phyloP scores from a whole-genome alignment of 106 monocot species.

The Dioscorea alata region DNA sequence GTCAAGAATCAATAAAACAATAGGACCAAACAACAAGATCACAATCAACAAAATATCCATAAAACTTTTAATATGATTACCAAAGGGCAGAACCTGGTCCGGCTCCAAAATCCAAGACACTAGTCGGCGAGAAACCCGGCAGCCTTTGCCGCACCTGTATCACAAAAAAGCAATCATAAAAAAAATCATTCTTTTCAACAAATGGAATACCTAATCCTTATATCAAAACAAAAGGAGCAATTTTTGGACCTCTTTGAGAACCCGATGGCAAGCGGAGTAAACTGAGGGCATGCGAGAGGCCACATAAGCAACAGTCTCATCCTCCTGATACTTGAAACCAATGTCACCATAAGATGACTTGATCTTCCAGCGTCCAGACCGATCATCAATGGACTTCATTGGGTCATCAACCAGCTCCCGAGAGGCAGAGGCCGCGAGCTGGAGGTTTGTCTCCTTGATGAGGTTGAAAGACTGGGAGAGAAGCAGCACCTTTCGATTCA shows the following conservation, averaged over 20 bases:
- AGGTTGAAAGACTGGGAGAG: conserved; percentile 60
- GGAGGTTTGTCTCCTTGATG: conserved; percentile 60
- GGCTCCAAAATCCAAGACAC: conserved; percentile 88
- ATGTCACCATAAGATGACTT: conserved; percentile 87
- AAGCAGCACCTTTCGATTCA: conserved; percentile 75
- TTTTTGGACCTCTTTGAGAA: conserved; percentile 72
- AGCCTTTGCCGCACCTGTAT: conserved; percentile 62
- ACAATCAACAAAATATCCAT: too few species aligned
- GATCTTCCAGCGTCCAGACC: conserved; percentile 80
- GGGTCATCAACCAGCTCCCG: conserved; percentile 75
- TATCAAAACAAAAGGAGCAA: not conserved
- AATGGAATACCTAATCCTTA: too few species aligned
- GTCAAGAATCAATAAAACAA: not conserved
- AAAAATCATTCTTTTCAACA: not conserved
- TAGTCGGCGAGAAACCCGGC: conserved; percentile 69
- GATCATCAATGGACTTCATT: conserved; percentile 20
- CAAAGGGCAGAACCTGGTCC: conserved; percentile 92
- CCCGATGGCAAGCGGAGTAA: conserved; percentile 83
- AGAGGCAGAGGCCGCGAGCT: conserved; percentile 36
- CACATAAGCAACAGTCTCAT: conserved; percentile 89
- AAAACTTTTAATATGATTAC: conserved; percentile 17
- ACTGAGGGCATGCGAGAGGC: conserved; percentile 98
- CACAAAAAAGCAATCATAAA: not conserved
- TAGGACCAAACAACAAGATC: not conserved
- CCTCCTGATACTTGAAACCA: conserved; percentile 69